Base-by-base conservation (phyloP, 2,329 filamentous ascomycete genomes). In the Diplocarpon rosae region DNA sequence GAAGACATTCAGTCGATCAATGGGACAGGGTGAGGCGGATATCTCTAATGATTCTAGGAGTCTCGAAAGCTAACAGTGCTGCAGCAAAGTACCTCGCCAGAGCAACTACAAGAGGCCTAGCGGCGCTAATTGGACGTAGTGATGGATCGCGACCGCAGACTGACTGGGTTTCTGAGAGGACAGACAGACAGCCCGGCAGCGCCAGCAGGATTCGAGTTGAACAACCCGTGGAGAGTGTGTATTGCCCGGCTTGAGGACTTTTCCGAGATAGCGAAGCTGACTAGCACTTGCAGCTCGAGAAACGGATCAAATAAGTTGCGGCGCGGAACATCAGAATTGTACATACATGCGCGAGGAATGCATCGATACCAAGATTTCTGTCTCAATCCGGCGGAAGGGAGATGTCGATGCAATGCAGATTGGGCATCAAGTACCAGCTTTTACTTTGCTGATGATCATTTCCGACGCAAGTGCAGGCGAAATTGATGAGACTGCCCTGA, bases 171-270 rank as follows among this genome's bases (percentile, higher is more conserved):
- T 29, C 50, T 64, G 47, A 59, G 65, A 52, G 65, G 65, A 39
- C 65, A 67, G 51, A 62, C 59, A 29, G 64, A 65, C 45, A 58
- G 57, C 35, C 51, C 62, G 36, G 50, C 50, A 14, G 64, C 65
- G 38, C 65, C 65, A 10, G 35, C 52, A 14, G 65, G 63, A 41
- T 67, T 65, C 50, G 64, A 65, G 49, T 48, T 66, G 48, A 67
- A 61, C 56, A 66, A 65, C 46, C 61, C 62, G 42, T 67, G 65
- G 65, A 65, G 60, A 54, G 65, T 67, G 59, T 28, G 61, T 57
- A 37, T 49, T 35, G 5, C 14, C 33, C 33, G 15, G 10, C 14
- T 4, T 4, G 4, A 14, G 13, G 9, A 15, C 4, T 5, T 35
- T 16, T 16, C 15, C 15, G 33, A 35, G 33, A 16, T 17, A 10